Percentiles rank a stretch among this genome's conserved stretches.
These are phyloP conservation scores for Rhizopogon rudus DNA, from an alignment of 768 basidiomycete genomes.

Conservation along the genomic window DNA sequence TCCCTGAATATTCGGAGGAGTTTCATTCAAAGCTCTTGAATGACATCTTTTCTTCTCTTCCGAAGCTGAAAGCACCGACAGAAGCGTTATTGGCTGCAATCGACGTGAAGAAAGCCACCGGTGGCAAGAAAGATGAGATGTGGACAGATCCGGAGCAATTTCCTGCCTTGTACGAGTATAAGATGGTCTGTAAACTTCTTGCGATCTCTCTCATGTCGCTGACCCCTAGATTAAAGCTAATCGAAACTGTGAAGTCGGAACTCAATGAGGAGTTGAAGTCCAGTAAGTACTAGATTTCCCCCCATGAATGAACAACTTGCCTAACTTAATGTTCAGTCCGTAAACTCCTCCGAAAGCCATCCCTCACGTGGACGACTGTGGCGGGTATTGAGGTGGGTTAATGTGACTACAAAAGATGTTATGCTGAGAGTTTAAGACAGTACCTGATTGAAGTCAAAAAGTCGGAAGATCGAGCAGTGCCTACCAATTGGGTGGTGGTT, in stretches of 20 bases:
- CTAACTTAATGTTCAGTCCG: conserved; percentile 45
- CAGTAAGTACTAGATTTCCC: conserved; percentile 47
- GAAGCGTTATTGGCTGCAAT: conserved; percentile 51
- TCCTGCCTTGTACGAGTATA: conserved; percentile 51
- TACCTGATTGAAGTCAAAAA: conserved; percentile 78
- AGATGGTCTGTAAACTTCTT: conserved; percentile 43
- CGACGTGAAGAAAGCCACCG: conserved; percentile 54
- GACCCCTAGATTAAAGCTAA: conserved; percentile 39
- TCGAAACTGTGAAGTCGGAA: conserved; percentile 64
- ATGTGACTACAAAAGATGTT: background rate
- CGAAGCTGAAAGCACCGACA: conserved; percentile 54
- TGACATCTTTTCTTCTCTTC: conserved; percentile 63
- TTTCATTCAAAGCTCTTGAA: conserved; percentile 68
- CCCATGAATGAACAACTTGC: background rate
- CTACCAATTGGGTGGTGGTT: conserved; percentile 57
- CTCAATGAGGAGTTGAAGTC: conserved; percentile 68
- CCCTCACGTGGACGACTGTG: conserved; percentile 63
- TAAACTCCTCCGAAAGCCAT: conserved; percentile 66
- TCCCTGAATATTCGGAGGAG: conserved; percentile 40
- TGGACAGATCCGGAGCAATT: conserved; percentile 58
- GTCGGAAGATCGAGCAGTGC: conserved; percentile 40
- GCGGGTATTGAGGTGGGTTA: conserved; percentile 63
- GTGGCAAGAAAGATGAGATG: conserved; percentile 63
- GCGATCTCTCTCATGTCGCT: background rate
- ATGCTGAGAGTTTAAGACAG: conserved; percentile 29